Evolutionary conservation across 352 stramenopile genomes (phyloP).

Genomic region (Globisporangium ultimum): DNA sequence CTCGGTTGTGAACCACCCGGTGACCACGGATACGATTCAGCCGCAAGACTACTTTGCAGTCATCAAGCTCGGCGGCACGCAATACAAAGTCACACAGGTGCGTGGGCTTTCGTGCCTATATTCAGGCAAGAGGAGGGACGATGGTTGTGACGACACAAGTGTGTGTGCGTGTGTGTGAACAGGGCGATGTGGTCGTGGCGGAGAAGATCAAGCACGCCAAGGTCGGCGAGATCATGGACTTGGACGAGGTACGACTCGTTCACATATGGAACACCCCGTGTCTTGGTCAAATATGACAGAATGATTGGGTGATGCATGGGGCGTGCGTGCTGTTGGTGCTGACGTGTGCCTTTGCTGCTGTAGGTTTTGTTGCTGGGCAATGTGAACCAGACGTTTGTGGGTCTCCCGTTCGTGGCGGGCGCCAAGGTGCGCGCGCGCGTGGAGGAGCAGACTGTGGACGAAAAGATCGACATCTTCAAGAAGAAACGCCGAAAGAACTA

Average conservation of each 20-base stretch:
- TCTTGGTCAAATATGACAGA: no score
- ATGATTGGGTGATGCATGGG: background rate
- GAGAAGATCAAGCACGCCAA: conserved; percentile 87
- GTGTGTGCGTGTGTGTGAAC: background rate
- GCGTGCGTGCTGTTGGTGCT: background rate
- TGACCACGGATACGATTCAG: conserved; percentile 58
- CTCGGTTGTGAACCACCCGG: conserved; percentile 77
- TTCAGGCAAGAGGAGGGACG: no score
- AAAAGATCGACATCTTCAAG: conserved; percentile 90
- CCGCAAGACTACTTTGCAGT: conserved; percentile 82
- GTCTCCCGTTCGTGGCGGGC: conserved; percentile 61
- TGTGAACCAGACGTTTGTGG: conserved; percentile 83
- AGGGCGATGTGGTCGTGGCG: conserved; percentile 76
- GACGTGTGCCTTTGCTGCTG: background rate
- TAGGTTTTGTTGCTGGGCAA: conserved; percentile 79
- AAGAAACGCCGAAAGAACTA: conserved; percentile 91
- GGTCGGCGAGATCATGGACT: conserved; percentile 79
- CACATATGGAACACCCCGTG: background rate
- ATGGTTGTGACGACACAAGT: background rate
- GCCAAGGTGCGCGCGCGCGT: conserved; percentile 76
- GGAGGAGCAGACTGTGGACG: conserved; percentile 85
- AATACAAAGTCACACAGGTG: conserved; percentile 86
- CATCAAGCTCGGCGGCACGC: conserved; percentile 77
- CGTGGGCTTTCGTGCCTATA: background rate
- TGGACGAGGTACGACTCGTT: conserved; percentile 51